A percentile compares a stretch with the other conserved stretches of the same genome.
phyloP scores from a whole-genome alignment of 1,284 basidiomycete species.

The Austroboletus niveus region DNA sequence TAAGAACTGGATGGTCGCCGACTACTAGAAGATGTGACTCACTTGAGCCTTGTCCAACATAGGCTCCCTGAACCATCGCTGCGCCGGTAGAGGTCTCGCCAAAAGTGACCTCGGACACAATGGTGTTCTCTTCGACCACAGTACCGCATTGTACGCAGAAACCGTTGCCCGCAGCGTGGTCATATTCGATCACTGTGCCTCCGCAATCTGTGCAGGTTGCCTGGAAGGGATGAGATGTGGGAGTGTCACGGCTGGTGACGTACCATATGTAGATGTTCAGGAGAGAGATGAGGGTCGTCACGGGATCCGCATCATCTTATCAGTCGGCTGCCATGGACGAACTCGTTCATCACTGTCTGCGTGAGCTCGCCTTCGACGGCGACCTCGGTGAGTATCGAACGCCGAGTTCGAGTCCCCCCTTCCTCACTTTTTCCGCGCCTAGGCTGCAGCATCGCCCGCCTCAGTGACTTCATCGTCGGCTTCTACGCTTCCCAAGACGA shows the following conservation, averaged over 20 bases:
- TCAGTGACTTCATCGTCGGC: slow-evolving; percentile 64
- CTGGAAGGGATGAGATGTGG: slow-evolving; percentile 23
- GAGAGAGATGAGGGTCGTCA: not conserved
- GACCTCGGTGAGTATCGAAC: slow-evolving; percentile 56
- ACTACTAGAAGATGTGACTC: slow-evolving; percentile 35
- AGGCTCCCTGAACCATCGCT: slow-evolving; percentile 93
- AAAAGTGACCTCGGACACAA: slow-evolving; percentile 92
- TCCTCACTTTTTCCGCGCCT: slow-evolving; percentile 15
- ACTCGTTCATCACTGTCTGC: slow-evolving; percentile 69
- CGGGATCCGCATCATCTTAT: not conserved
- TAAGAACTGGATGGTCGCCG: not conserved
- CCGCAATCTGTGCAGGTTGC: slow-evolving; percentile 68
- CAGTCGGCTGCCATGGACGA: slow-evolving; percentile 57
- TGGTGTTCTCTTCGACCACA: slow-evolving; percentile 92
- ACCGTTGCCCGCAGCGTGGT: slow-evolving; percentile 76
- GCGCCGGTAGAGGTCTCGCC: slow-evolving; percentile 91
- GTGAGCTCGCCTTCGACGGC: slow-evolving; percentile 81
- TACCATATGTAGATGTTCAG: slow-evolving; percentile 19
- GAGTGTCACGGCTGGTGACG: not conserved
- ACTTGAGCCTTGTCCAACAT: slow-evolving; percentile 93
- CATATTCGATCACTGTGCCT: slow-evolving; percentile 79
- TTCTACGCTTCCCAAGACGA: slow-evolving; percentile 53
- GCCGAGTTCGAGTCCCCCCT: slow-evolving; percentile 45
- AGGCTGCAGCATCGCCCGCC: slow-evolving; percentile 71
- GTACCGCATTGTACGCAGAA: slow-evolving; percentile 85